Conservation (phyloP, 805 yeast species). For the Huiozyma naganishii region DNA sequence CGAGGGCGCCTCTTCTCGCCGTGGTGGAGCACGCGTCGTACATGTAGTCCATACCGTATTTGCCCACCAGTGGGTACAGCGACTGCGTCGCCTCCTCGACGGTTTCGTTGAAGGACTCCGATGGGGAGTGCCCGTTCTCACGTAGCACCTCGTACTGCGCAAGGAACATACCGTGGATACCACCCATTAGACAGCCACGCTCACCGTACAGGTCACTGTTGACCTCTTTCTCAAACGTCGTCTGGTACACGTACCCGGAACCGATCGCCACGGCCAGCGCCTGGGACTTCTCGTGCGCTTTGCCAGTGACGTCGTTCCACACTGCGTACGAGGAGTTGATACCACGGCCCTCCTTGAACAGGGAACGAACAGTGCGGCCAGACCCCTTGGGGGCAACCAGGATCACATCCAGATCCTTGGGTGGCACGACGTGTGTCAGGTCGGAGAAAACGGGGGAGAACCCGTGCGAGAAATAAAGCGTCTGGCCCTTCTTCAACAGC, state of each 20-base stretch:
- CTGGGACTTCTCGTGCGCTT: constrained; percentile 97
- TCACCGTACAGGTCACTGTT: constrained; percentile 99
- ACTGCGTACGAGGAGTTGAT: constrained; percentile 99
- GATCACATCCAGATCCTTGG: constrained; percentile 90
- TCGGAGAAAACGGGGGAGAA: constrained; percentile 99
- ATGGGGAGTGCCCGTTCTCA: constrained; percentile 99
- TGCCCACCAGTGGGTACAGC: constrained; percentile 96
- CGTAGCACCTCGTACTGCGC: constrained; percentile 99
- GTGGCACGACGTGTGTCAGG: constrained; percentile 92
- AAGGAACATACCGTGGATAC: constrained; percentile 99
- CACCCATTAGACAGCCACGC: constrained; percentile 99
- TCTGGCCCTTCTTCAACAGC: constrained; percentile 89
- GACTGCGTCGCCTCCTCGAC: constrained; percentile 99
- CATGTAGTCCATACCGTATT: constrained; percentile 99
- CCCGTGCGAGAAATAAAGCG: constrained; percentile 98
- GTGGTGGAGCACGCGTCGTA: constrained; percentile 99
- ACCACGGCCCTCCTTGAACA: constrained; percentile 99
- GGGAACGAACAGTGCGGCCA: constrained; percentile 98
- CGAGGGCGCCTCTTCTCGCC: constrained; percentile 99
- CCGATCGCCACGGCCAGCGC: constrained; percentile 99
- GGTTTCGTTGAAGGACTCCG: constrained; percentile 99
- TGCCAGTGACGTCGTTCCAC: constrained; percentile 98
- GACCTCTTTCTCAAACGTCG: constrained; percentile 98
- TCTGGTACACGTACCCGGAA: constrained; percentile 98
- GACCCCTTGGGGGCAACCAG: constrained; percentile 99